Percentiles rank a stretch among this genome's conserved stretches.
Conservation (phyloP, 768 basidiomycete species). For the Coprinopsis cinerea region DNA sequence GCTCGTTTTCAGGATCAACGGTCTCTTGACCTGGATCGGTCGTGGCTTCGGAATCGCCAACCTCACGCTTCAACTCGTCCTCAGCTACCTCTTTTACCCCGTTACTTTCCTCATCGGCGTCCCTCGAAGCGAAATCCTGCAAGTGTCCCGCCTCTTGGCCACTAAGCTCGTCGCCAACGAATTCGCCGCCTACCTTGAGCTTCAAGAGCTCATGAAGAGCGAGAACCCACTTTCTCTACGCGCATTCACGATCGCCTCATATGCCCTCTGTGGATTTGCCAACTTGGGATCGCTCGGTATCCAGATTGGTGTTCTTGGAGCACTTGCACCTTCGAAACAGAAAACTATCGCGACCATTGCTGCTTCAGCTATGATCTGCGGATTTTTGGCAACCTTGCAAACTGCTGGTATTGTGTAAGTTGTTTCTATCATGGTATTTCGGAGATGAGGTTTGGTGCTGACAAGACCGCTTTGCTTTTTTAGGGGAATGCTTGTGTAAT, state of each 20-base stretch:
- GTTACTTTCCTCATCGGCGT: constrained; percentile 78
- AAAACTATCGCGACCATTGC: constrained; percentile 69
- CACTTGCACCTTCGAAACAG: constrained; percentile 46
- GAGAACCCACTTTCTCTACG: constrained; percentile 59
- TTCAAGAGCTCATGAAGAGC: constrained; percentile 42
- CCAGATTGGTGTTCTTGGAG: constrained; percentile 51
- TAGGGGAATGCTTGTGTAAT: constrained; percentile 44
- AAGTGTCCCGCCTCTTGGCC: constrained; percentile 74
- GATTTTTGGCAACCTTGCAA: constrained; percentile 31
- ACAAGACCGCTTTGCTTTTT: constrained; percentile 11
- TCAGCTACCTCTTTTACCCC: constrained; percentile 88
- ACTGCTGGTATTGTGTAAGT: constrained; percentile 30
- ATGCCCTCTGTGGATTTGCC: constrained; percentile 88
- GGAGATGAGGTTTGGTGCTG: background rate
- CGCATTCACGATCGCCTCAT: constrained; percentile 78
- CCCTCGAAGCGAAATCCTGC: constrained; percentile 74
- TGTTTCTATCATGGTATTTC: background rate
- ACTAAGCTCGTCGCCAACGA: constrained; percentile 87
- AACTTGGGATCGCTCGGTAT: constrained; percentile 85
- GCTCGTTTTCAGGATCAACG: constrained; percentile 52
- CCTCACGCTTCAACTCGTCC: constrained; percentile 77
- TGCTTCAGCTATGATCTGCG: constrained; percentile 37
- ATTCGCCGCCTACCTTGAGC: constrained; percentile 68
- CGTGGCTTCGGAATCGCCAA: constrained; percentile 77
- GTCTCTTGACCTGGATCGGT: constrained; percentile 84